phyloP scores from a whole-genome alignment of 2,329 filamentous ascomycete genomes.

The Monosporascus ibericus region DNA sequence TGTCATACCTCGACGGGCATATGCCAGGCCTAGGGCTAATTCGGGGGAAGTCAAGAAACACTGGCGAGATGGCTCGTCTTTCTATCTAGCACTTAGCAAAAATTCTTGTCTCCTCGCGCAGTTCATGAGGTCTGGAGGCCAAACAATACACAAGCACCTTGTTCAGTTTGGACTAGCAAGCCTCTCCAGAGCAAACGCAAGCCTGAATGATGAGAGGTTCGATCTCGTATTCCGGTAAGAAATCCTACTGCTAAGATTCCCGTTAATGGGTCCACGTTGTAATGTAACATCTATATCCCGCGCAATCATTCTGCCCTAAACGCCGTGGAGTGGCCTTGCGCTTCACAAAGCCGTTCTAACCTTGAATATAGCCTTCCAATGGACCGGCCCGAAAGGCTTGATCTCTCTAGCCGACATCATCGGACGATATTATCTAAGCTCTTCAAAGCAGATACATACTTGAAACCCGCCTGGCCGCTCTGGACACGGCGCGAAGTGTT shows the following conservation, averaged over 20 bases:
- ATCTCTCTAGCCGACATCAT: constrained; percentile 49
- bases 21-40: constrained; percentile 32
- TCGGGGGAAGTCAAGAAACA: constrained; percentile 38
- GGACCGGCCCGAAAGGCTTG: constrained; percentile 37
- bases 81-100: constrained; percentile 48
- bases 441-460: constrained; percentile 46
- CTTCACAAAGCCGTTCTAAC: constrained; percentile 1
- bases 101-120: constrained; percentile 48
- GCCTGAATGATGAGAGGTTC: constrained; percentile 50
- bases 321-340: not conserved
- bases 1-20: constrained; percentile 42
- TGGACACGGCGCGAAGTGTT: constrained; percentile 48
- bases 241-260: not conserved
- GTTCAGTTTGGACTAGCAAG: constrained; percentile 47
- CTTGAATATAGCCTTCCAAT: constrained; percentile 32
- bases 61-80: constrained; percentile 42
- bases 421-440: constrained; percentile 48
- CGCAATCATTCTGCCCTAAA: too few species aligned
- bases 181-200: constrained; percentile 44
- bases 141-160: constrained; percentile 42
- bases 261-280: too few species aligned
- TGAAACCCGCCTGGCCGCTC: constrained; percentile 54
- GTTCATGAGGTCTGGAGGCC: constrained; percentile 39
- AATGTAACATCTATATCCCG: too few species aligned
- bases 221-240: constrained; percentile 48